phyloP scores from a whole-genome alignment of 2,329 filamentous ascomycete species.

The Apiospora marii region DNA sequence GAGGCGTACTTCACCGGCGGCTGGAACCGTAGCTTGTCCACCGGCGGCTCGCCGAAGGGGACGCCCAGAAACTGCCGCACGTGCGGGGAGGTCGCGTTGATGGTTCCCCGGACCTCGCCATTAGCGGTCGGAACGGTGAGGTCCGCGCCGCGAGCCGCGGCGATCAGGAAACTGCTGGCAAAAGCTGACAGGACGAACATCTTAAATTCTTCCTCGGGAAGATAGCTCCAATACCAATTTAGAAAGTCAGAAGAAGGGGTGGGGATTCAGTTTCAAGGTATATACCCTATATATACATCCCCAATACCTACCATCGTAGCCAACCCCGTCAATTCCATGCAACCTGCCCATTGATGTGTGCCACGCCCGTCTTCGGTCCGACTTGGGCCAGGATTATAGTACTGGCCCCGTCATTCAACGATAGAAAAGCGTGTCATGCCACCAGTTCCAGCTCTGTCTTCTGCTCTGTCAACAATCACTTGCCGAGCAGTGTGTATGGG shows the following conservation, averaged over 20 bases:
- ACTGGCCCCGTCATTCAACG: background rate
- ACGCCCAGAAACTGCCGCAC: constrained; percentile 48
- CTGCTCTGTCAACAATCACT: background rate
- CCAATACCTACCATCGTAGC: background rate
- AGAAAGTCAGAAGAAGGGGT: background rate
- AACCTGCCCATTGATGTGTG: background rate
- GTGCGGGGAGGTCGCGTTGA: constrained; percentile 32
- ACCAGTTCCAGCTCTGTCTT: background rate
- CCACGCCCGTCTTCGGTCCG: background rate
- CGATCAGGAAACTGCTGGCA: background rate
- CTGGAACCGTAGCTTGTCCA: constrained; percentile 56
- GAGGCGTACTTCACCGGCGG: constrained; percentile 42
- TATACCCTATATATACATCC: background rate
- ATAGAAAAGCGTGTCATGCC: background rate
- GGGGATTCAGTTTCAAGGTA: background rate
- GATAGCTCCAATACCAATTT: background rate
- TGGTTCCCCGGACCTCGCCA: constrained; percentile 36
- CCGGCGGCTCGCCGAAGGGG: constrained; percentile 64
- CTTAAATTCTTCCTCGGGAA: background rate
- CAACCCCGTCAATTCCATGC: background rate
- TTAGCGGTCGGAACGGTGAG: constrained; percentile 36
- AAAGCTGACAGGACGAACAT: constrained; percentile 7
- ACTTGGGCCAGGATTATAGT: background rate
- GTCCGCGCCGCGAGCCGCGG: constrained; percentile 19
- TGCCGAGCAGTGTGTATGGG: constrained; percentile 5